phyloP scores from a whole-genome alignment of 176 grass and related monocot species.

The Guadua angustifolia region DNA sequence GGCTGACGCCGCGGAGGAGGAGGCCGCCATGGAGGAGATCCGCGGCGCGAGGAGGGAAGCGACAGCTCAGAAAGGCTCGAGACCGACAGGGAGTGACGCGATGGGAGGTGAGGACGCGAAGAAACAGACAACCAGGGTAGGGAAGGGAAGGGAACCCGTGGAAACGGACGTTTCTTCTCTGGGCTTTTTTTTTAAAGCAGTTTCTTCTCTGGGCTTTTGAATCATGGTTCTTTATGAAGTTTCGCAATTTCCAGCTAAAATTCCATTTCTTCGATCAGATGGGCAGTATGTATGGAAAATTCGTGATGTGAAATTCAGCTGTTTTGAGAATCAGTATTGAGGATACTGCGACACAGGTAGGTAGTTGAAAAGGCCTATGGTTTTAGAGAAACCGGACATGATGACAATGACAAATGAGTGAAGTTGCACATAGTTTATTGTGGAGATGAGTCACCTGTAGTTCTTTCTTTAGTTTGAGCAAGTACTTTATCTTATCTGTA shows the following conservation, averaged over 20 bases:
- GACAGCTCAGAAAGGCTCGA: slow-evolving; percentile 43
- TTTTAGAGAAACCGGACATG: neutral
- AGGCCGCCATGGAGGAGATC: slow-evolving; percentile 58
- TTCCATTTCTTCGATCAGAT: neutral
- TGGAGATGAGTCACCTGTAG: neutral
- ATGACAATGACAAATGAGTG: neutral
- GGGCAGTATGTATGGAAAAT: neutral
- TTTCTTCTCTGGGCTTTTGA: neutral
- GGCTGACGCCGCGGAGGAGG: slow-evolving; percentile 67
- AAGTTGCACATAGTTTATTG: neutral
- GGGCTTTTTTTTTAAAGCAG: too few species aligned
- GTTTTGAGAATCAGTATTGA: neutral
- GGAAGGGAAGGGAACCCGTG: neutral
- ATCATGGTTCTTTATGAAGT: too few species aligned
- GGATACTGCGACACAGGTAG: neutral
- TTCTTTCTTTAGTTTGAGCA: neutral
- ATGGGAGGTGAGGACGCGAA: neutral
- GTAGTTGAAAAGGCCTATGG: neutral
- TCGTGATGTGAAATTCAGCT: neutral
- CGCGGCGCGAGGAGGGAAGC: neutral
- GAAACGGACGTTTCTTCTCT: neutral
- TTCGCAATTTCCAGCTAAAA: neutral
- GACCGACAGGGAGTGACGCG: slow-evolving; percentile 36
- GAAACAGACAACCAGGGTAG: slow-evolving; percentile 17
- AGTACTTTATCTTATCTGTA: neutral